A percentile compares a stretch with the other conserved stretches of the same genome.
phyloP scores from a whole-genome alignment of 345 rosid genomes.

The Linum tenue region DNA sequence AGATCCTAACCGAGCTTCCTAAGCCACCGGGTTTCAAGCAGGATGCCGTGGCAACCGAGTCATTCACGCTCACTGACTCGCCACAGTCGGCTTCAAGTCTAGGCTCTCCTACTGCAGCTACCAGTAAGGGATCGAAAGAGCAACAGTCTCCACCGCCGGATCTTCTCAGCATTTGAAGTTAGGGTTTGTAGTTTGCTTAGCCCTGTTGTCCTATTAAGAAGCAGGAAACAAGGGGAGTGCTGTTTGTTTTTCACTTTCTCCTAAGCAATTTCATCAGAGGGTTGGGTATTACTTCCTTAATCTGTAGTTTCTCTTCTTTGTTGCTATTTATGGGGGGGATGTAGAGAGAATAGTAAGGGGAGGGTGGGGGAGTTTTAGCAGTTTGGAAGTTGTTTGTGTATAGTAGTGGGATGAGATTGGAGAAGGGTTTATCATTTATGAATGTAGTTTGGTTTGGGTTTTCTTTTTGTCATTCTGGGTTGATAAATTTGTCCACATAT shows the following conservation, averaged over 20 bases:
- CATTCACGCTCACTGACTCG: not conserved
- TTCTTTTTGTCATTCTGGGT: no score
- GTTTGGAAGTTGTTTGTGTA: no score
- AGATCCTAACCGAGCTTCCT: not conserved
- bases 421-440: no score
- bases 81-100: not conserved
- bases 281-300: no score
- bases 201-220: not conserved
- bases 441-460: no score
- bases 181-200: not conserved
- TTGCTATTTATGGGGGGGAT: no score
- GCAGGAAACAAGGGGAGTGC: no score
- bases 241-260: no score
- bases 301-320: not conserved
- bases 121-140: not conserved
- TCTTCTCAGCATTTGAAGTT: conserved; percentile 1
- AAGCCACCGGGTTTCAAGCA: not conserved
- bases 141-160: conserved; percentile 1
- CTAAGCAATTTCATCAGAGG: not conserved
- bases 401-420: no score
- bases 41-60: not conserved
- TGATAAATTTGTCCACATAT: no score
- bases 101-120: not conserved
- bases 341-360: no score
- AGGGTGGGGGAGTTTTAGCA: no score